These are phyloP conservation scores for Lentinula edodes DNA, from an alignment of 768 basidiomycete species.

Conservation along the genomic window DNA sequence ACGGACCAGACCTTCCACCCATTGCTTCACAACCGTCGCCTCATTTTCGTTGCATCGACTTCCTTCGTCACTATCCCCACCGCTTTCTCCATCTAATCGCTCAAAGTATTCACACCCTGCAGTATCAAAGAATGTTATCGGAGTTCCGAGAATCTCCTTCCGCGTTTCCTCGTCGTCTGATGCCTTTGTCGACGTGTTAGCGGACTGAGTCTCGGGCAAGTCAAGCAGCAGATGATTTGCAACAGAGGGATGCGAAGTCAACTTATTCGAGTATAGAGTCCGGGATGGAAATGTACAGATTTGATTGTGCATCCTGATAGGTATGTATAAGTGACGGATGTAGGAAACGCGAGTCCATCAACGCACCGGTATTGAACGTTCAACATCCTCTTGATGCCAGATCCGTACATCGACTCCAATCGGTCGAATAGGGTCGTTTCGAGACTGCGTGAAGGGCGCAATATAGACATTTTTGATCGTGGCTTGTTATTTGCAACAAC, in stretches of 20 bases:
- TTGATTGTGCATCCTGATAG: conserved; percentile 72
- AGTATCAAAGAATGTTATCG: conserved; percentile 92
- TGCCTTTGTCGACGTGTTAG: neutral
- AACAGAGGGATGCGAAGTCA: conserved; percentile 70
- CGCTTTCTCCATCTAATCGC: conserved; percentile 63
- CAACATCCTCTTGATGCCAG: conserved; percentile 79
- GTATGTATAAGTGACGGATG: neutral
- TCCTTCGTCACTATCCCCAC: conserved; percentile 24
- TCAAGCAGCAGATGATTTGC: conserved; percentile 67
- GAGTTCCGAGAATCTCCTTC: conserved; percentile 67
- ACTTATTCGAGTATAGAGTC: conserved; percentile 68
- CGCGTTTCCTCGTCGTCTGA: conserved; percentile 57
- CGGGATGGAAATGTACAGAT: conserved; percentile 86
- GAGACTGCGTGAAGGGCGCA: conserved; percentile 24
- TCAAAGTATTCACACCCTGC: conserved; percentile 94
- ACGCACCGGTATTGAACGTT: conserved; percentile 82
- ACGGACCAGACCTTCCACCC: conserved; percentile 73
- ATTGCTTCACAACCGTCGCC: conserved; percentile 74
- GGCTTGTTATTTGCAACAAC: neutral
- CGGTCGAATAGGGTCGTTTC: conserved; percentile 92
- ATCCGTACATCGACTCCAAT: conserved; percentile 83
- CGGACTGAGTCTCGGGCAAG: conserved; percentile 42
- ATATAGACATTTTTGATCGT: neutral
- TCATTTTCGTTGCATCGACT: conserved; percentile 54
- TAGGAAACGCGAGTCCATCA: neutral